Percentiles rank a stretch among this genome's conserved stretches.
phyloP scores from a whole-genome alignment of 345 rosid species.

The Kandelia obovata region DNA sequence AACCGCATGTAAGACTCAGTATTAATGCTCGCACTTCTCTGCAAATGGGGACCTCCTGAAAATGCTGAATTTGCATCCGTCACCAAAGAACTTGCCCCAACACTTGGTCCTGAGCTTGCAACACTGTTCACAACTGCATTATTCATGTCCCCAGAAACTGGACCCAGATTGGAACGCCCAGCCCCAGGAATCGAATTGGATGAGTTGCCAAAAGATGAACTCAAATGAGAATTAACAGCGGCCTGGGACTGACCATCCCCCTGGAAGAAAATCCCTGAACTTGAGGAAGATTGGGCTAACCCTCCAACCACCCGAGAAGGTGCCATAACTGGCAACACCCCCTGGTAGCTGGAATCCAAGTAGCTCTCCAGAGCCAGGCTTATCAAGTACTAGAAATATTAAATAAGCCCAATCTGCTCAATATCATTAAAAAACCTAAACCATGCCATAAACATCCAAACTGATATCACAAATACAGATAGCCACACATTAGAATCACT shows the following conservation, averaged over 20 bases:
- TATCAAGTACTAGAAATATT: slow-evolving; percentile 28
- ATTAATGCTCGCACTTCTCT: not conserved
- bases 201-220: slow-evolving; percentile 75
- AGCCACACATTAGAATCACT: slow-evolving; percentile 15
- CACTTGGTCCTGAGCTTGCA: slow-evolving; percentile 4
- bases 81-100: slow-evolving; percentile 5
- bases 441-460: slow-evolving; percentile 15
- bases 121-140: not conserved
- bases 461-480: slow-evolving; percentile 8
- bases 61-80: not conserved
- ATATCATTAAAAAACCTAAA: slow-evolving; percentile 22
- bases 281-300: slow-evolving; percentile 82
- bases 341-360: slow-evolving; percentile 55
- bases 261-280: slow-evolving; percentile 93
- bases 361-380: slow-evolving; percentile 74
- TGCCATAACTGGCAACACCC: slow-evolving; percentile 59
- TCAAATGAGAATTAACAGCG: slow-evolving; percentile 78
- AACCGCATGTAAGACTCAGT: not conserved
- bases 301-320: slow-evolving; percentile 80
- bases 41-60: not conserved
- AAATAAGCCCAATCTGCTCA: slow-evolving; percentile 29
- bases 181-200: slow-evolving; percentile 74
- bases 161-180: slow-evolving; percentile 19
- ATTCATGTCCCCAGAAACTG: not conserved
- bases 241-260: slow-evolving; percentile 94